Evolutionary conservation across 805 yeast genomes (phyloP).

Genomic region (Sugiyamaella floridensis): DNA sequence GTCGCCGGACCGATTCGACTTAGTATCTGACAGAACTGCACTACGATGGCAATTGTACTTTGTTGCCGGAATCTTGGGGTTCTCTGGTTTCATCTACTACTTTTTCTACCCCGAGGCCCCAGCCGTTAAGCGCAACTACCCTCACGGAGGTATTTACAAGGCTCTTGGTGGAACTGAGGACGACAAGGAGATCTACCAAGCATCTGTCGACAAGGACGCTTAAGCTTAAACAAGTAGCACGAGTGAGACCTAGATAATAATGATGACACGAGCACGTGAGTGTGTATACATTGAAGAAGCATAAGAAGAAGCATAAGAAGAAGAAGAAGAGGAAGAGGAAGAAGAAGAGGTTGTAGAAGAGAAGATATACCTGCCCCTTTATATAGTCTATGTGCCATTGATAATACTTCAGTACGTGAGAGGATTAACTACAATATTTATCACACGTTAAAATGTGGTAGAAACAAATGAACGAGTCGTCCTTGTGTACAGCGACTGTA

Average conservation of each 20-base stretch:
- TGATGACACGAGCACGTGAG: background rate
- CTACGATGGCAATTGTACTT: conserved; percentile 48
- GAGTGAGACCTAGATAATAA: background rate
- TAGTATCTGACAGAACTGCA: conserved; percentile 56
- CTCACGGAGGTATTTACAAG: conserved; percentile 66
- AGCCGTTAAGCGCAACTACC: conserved; percentile 70
- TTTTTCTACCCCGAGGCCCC: conserved; percentile 58
- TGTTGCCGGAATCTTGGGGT: conserved; percentile 42
- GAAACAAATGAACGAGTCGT: no score
- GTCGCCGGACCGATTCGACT: conserved; percentile 72
- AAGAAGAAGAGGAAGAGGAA: no score
- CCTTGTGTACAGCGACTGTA: no score
- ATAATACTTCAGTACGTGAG: no score
- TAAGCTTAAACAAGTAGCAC: background rate
- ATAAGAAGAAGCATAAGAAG: no score
- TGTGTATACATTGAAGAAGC: no score
- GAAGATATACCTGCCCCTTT: no score
- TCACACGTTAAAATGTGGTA: no score
- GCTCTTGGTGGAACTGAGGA: conserved; percentile 55
- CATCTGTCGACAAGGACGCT: conserved; percentile 15
- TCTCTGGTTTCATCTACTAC: conserved; percentile 41
- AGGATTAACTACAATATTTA: no score
- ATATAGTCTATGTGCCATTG: no score
- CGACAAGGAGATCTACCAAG: conserved; percentile 27
- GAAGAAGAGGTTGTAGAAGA: no score